Evolutionary conservation across 2,329 filamentous ascomycete species (phyloP), one percentile per base, ranked within the genome.

Genomic region (Aspergillus pseudoviridinutans): DNA sequence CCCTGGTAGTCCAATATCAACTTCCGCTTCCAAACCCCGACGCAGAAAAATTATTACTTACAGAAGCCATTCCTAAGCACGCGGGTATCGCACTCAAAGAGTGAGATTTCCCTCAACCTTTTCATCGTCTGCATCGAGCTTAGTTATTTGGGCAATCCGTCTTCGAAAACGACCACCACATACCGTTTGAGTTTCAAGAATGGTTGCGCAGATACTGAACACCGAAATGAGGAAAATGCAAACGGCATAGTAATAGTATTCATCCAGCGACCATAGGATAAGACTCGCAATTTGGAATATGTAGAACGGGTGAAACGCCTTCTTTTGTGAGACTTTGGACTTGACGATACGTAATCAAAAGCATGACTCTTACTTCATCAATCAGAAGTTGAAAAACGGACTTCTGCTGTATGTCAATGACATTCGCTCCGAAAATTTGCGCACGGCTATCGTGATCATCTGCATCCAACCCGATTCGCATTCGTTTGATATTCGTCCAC

Each of bases 241-340:
- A 17, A 87, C 83, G 4, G 94, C 94, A 74, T 99, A 99, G 77
- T 97, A 99, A 72, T 97, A 99, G 74, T 99, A 99, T 67, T 95
- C 83, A 70, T 99, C 94, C 64, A 97, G 71, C 9, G 93, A 97
- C 94, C 94, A 99, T 3, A 99, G 84, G 44, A 96, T 76, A 63
- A 99, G 80, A 79, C 94, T 97, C 50, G 92, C 93, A 67, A 97
- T 88, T 75, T 99, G 94, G 71, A 99, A 99, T 56, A 99, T 89
- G 72, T 99, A 99, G 73, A 99, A 99, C 0, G 94, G 95, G 71
- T 99, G 94, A 68, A 99, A 92, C 22, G 91, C 92, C 84, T 91
- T 61, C 20, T 32, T 10, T 41, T 44, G 47, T 67, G 51, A 64
- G 59, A 50, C 53, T 29, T 29, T 35, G 27, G 25, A 52, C 22